Evolutionary conservation across 345 rosid species (phyloP), one percentile per base, ranked within the genome.

Genomic region (Arabis alpina): DNA sequence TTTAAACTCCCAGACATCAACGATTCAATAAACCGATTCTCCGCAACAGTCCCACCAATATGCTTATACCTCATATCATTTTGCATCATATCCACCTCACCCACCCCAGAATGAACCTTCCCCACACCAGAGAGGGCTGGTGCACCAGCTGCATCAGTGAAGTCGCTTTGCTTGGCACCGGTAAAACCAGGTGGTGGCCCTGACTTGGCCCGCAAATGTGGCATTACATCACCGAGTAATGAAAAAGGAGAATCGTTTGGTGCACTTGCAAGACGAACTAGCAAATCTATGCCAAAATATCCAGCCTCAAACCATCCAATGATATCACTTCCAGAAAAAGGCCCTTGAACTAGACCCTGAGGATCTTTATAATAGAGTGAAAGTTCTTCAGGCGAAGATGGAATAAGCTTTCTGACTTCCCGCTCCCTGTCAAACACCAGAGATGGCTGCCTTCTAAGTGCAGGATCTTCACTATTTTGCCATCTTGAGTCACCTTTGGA

Each of bases 271-370:
- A 65, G 80, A 55, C 84, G 85, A 67, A 94, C 99, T 56, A 64
- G 86, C 84, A 94, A 83, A 77, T 94, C 96, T 75, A 94, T 91
- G 69, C 98, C 92, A 76, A 94, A 94, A 77, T 88, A 94, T 30
- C 96, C 97, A 80, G 96, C 93, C 79, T 94, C 98, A 76, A 88
- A 88, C 99, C 99, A 91, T 56, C 97, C 99, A 78, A 94, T 86
- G 53, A 94, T 85, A 82, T 94, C 97, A 80, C 76, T 59, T 27
- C 99, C 99, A 43, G 87, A 55, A 75, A 91, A 91, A 14, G 99
- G 99, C 44, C 99, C 99, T 81, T 89, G 97, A 70, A 89, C 71
- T 77, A 81, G 82, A 82, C 96, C 98, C 80, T 87, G 98, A 74
- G 99, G 98, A 82, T 94, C 99, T 82, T 83, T 91, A 60, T 94